Conservation (phyloP, 1,139 yeast species). For the Blastobotrys ciferrii region DNA sequence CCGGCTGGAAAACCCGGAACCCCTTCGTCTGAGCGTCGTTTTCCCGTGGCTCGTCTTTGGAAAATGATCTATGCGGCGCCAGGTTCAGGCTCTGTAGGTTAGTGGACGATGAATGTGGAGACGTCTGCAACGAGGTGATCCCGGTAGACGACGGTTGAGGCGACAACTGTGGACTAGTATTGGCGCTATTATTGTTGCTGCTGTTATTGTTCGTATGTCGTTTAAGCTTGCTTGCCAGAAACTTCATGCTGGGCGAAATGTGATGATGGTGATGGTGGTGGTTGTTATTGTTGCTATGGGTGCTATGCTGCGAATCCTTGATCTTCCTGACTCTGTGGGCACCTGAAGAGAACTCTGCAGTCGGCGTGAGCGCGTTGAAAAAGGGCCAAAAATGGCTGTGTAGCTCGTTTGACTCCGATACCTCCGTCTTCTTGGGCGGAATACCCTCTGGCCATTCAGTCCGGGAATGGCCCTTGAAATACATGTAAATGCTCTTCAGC, state of each 20-base stretch:
- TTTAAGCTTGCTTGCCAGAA: background rate
- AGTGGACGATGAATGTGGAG: conserved; percentile 4
- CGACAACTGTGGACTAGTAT: background rate
- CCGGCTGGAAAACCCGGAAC: conserved; percentile 59
- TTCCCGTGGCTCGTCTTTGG: conserved; percentile 34
- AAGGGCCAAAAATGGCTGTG: conserved; percentile 92
- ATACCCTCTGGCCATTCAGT: conserved; percentile 99
- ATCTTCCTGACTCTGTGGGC: conserved; percentile 61
- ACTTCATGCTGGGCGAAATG: background rate
- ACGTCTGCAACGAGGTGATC: conserved; percentile 2
- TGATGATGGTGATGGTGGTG: background rate
- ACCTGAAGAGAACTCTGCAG: conserved; percentile 41
- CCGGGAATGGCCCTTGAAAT: conserved; percentile 68
- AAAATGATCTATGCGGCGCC: conserved; percentile 25
- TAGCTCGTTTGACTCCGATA: conserved; percentile 61
- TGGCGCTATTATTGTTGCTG: background rate
- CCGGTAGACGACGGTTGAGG: background rate
- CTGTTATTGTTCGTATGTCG: background rate
- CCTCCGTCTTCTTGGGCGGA: conserved; percentile 78
- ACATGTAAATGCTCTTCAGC: conserved; percentile 63
- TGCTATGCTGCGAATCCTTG: conserved; percentile 34
- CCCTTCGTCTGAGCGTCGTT: conserved; percentile 32
- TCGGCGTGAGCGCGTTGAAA: conserved; percentile 48
- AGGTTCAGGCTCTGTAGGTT: conserved; percentile 4
- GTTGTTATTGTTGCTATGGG: background rate